Conservation (phyloP, 208 protist species). For the Blechomonas ayalai region DNA sequence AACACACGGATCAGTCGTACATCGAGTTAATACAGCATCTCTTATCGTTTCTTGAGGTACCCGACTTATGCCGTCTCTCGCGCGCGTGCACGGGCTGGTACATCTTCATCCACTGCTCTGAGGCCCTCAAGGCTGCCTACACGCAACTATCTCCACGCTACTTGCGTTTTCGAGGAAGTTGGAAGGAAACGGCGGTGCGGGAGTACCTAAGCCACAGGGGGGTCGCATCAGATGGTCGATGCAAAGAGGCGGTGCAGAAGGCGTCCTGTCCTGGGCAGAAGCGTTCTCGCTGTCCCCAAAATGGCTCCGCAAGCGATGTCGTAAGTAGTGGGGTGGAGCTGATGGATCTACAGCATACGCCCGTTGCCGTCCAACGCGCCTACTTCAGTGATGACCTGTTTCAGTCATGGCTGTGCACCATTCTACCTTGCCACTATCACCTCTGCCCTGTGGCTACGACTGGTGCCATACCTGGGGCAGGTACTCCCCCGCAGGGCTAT, state of each 20-base stretch:
- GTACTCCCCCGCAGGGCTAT: conserved; percentile 19
- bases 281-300: no score
- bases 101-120: conserved; percentile 70
- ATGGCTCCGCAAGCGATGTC: no score
- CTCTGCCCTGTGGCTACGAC: conserved; percentile 11
- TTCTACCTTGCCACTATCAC: conserved; percentile 70
- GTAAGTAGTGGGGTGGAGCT: not conserved
- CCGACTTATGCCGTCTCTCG: conserved; percentile 62
- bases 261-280: not conserved
- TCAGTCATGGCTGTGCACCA: conserved; percentile 86
- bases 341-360: conserved; percentile 34
- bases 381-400: conserved; percentile 84
- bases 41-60: conserved; percentile 54
- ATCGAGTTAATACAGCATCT: conserved; percentile 61
- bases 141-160: conserved; percentile 38
- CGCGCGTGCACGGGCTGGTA: conserved; percentile 76
- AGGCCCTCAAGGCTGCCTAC: conserved; percentile 76
- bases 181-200: conserved; percentile 71
- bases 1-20: conserved; percentile 62
- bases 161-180: conserved; percentile 52
- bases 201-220: conserved; percentile 20
- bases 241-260: not conserved
- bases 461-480: not conserved
- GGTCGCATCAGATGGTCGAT: not conserved
- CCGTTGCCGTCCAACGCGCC: conserved; percentile 38